Evolutionary conservation across 31 red algal species (phyloP), one percentile per base, ranked within the genome.

Genomic region (Porphyra umbilicalis): DNA sequence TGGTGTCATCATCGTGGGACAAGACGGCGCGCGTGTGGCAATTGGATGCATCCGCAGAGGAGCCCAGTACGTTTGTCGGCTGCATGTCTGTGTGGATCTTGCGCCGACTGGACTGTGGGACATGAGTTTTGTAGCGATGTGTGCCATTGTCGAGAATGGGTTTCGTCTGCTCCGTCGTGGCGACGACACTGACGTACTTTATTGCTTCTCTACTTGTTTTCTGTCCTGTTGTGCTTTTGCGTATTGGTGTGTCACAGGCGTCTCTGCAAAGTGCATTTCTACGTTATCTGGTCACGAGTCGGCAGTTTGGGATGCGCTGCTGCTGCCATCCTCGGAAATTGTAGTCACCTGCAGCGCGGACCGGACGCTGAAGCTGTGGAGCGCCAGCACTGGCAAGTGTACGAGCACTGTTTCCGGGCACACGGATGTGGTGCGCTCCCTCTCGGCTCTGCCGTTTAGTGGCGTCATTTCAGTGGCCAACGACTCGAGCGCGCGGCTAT

Each of bases 1-100:
- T 92, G 11, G 74, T 89, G 35, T 85, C 90, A 5, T 81, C 84
- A 25, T 90, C 87, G 30, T 96, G 94, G 94, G 94, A 96, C 78
- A 78, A 82, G 35, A 96, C 94, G 29, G 94, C 85, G 34, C 87
- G 94, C 5, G 90, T 96, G 34, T 96, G 94, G 94, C 36, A 77
- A 75, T 18, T 85, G 44, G 77, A 90, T 35, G 77, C 74, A n/a
- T n/a, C 57, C 4, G 57, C 25, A 29, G 57, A 71, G 57, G 57
- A 13, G 57, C 30, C 57, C 4, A 8, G 57, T 71, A 71, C 57
- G 57, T 71, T 71, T 30, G 34, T 7, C 42, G 39, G 4, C 30
- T 71, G 57, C 0, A 16, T 71, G 57, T 2, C 57, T 71, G 57
- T 71, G 57, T n/a, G n/a, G n/a, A n/a, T n/a, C 57, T n/a, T 8